These are phyloP conservation scores for Gossypium schwendimanii DNA, from an alignment of 441 rosid species.

Conservation along the genomic window DNA sequence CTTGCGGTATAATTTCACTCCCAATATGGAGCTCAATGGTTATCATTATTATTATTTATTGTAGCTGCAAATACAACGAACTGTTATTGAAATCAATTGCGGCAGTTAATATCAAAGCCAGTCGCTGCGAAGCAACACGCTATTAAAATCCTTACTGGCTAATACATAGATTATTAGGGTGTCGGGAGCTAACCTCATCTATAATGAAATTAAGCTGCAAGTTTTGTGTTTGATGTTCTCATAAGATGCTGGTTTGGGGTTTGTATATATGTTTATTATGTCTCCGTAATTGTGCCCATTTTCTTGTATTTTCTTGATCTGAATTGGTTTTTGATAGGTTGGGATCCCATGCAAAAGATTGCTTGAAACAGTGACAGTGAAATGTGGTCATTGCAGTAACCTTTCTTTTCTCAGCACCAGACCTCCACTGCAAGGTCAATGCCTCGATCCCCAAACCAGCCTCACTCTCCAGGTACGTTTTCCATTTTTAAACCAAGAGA, in stretches of 20 bases:
- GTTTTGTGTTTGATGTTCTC: not conserved
- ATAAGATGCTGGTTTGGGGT: not conserved
- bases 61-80: not conserved
- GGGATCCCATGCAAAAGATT: constrained; percentile 86
- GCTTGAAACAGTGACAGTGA: constrained; percentile 92
- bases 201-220: not conserved
- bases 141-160: not conserved
- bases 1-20: constrained; percentile 57
- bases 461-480: constrained; percentile 46
- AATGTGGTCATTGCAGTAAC: constrained; percentile 94
- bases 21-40: not conserved
- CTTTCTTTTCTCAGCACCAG: constrained; percentile 84
- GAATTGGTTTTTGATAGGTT: constrained; percentile 39
- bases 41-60: not conserved
- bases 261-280: not conserved
- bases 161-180: not conserved
- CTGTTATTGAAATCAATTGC: not conserved
- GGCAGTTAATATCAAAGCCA: not conserved
- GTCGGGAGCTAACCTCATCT: not conserved
- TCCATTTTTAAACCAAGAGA: not conserved
- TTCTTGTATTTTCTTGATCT: not conserved
- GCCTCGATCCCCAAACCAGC: constrained; percentile 61
- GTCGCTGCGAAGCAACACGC: not conserved
- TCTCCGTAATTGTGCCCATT: not conserved
- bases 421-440: constrained; percentile 64